phyloP scores from a whole-genome alignment of 495 filamentous ascomycete species.

The Pyronema omphalodes region DNA sequence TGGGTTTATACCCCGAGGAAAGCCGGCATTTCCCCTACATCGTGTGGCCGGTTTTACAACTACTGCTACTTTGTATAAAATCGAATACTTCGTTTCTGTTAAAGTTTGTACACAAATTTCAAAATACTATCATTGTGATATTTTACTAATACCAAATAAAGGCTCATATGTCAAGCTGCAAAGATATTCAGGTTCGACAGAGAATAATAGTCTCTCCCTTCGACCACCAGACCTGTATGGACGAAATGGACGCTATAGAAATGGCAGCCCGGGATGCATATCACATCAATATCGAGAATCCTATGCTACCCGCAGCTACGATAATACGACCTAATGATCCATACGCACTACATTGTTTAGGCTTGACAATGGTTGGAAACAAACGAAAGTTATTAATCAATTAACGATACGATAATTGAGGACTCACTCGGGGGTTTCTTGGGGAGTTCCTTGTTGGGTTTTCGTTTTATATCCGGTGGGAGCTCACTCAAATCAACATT shows the following conservation, averaged over 20 bases:
- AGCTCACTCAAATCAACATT: too few species aligned
- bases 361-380: conserved; percentile 68
- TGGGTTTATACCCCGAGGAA: conserved; percentile 68
- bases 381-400: conserved; percentile 82
- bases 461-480: too few species aligned
- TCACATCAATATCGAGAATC: conserved; percentile 70
- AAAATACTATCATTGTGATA: background rate
- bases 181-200: conserved; percentile 78
- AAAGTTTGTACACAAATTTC: conserved; percentile 41
- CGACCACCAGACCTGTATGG: conserved; percentile 86
- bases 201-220: conserved; percentile 92
- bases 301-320: conserved; percentile 61
- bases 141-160: conserved; percentile 26
- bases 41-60: conserved; percentile 82
- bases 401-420: conserved; percentile 29
- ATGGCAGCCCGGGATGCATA: conserved; percentile 84
- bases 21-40: conserved; percentile 76
- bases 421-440: too few species aligned
- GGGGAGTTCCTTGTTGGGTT: too few species aligned
- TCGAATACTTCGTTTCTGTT: conserved; percentile 88
- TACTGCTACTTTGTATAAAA: conserved; percentile 85
- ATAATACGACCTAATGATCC: conserved; percentile 65
- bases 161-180: conserved; percentile 79
- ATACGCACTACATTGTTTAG: conserved; percentile 56
- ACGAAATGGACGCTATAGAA: conserved; percentile 95